Conservation (phyloP, 306 rosid species). For the Delonix regia region DNA sequence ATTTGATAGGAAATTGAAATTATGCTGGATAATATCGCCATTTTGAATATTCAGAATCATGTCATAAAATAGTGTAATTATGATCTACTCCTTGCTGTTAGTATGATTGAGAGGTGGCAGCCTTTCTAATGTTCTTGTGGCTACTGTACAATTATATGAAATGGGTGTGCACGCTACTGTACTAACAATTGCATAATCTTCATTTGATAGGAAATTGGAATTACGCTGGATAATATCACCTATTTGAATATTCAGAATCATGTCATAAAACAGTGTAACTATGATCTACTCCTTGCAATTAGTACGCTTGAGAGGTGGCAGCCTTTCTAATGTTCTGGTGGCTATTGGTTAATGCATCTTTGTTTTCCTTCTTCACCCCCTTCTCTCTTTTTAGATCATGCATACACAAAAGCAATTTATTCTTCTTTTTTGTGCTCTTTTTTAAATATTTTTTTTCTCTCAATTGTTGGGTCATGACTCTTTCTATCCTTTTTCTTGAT, state of each 20-base stretch:
- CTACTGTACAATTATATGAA: no score
- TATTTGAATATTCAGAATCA: neutral
- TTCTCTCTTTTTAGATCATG: neutral
- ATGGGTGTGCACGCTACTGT: neutral
- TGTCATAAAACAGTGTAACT: neutral
- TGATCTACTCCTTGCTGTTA: neutral
- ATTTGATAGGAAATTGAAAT: neutral
- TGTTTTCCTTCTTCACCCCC: no score
- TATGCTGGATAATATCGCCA: conserved; percentile 2
- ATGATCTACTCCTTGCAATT: neutral
- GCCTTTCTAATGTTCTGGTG: no score
- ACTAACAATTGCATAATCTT: neutral
- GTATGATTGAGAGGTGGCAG: no score
- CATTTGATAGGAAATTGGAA: neutral
- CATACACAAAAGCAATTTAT: neutral
- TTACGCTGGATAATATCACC: conserved; percentile 2
- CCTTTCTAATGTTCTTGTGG: no score
- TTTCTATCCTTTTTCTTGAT: neutral
- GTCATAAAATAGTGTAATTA: neutral
- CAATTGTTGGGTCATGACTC: neutral
- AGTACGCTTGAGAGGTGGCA: no score
- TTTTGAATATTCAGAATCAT: neutral
- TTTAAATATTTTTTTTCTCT: no score
- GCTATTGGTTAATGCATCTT: no score
- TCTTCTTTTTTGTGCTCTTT: neutral